Conservation (phyloP, 2,329 filamentous ascomycete genomes). For the Colletotrichum limetticola region DNA sequence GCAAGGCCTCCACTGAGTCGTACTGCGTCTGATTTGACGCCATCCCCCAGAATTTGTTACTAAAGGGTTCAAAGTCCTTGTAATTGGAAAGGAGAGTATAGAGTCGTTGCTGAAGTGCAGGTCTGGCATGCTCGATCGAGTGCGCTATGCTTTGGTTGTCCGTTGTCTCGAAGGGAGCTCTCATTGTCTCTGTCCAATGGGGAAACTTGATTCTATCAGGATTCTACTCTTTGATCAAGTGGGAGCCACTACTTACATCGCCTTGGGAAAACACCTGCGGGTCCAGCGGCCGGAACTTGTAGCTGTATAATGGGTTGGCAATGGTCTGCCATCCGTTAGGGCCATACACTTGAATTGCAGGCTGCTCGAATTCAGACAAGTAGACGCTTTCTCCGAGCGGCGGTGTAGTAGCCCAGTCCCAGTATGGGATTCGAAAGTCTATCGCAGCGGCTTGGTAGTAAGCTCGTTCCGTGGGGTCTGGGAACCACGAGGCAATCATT, state of each 20-base stretch:
- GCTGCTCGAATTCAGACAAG: constrained; percentile 57
- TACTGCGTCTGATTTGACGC: constrained; percentile 58
- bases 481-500: constrained; percentile 58
- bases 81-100: constrained; percentile 76
- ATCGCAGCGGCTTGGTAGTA: constrained; percentile 62
- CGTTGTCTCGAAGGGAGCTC: constrained; percentile 49
- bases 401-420: constrained; percentile 67
- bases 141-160: constrained; percentile 67
- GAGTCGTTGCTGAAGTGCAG: constrained; percentile 69
- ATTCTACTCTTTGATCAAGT: not conserved
- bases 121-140: constrained; percentile 59
- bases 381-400: constrained; percentile 59
- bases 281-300: constrained; percentile 70
- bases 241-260: constrained; percentile 62
- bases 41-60: constrained; percentile 73
- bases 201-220: constrained; percentile 61
- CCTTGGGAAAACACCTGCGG: constrained; percentile 65
- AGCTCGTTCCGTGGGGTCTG: constrained; percentile 54
- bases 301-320: constrained; percentile 70
- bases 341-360: constrained; percentile 63
- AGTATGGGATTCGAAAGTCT: constrained; percentile 67
- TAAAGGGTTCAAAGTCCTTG: constrained; percentile 74
- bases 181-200: constrained; percentile 64
- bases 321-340: constrained; percentile 67
- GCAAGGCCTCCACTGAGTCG: constrained; percentile 74